These are phyloP conservation scores for Haemoproteus tartakovskyi DNA, from an alignment of 169 alveolate genomes.

Conservation along the genomic window DNA sequence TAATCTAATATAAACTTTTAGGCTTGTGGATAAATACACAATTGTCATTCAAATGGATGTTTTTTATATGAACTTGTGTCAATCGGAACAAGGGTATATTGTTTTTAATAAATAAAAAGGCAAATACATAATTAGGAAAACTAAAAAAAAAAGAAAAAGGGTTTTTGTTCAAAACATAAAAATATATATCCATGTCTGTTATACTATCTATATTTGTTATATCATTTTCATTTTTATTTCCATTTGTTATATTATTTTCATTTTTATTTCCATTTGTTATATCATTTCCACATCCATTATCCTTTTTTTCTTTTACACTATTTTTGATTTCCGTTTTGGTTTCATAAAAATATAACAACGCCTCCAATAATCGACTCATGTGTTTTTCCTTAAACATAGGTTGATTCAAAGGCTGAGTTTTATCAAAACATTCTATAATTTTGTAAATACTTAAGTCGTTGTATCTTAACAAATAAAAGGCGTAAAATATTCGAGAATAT, in stretches of 20 bases:
- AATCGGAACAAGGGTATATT: constrained; percentile 20
- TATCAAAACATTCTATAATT: constrained; percentile 15
- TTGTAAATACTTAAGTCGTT: constrained; percentile 10
- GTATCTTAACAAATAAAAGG: constrained; percentile 37
- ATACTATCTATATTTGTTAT: too few relatives aligned
- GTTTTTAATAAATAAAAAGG: constrained; percentile 51
- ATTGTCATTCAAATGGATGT: constrained; percentile 2
- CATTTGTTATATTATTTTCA: neutral
- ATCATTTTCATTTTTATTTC: neutral
- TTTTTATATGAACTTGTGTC: constrained; percentile 7
- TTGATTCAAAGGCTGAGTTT: constrained; percentile 33
- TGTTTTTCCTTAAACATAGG: constrained; percentile 62
- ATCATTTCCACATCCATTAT: neutral
- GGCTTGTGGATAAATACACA: constrained; percentile 46
- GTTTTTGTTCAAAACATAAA: constrained; percentile 42
- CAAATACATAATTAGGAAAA: constrained; percentile 55
- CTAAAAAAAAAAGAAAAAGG: constrained; percentile 52
- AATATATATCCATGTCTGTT: constrained; percentile 18
- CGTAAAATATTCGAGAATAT: constrained; percentile 58
- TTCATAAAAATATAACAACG: constrained; percentile 47
- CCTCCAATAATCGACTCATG: constrained; percentile 6
- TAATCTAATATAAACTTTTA: constrained; percentile 4
- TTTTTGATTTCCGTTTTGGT: neutral
- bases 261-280: neutral
- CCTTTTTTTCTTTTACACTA: neutral